phyloP scores from a whole-genome alignment of 306 rosid genomes.

The Ceratonia siliqua region DNA sequence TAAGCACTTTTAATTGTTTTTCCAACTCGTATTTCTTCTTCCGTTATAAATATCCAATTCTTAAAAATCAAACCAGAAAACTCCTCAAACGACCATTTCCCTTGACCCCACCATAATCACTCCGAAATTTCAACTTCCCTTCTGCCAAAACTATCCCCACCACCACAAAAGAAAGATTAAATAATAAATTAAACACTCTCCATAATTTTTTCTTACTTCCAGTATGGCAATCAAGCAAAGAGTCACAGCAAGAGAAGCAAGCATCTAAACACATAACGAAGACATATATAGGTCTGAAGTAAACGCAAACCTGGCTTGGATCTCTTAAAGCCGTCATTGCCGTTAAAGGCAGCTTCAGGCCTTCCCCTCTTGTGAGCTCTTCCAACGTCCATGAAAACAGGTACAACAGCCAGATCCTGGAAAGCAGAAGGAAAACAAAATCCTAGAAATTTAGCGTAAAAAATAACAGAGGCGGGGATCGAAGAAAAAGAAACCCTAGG shows the following conservation, averaged over 20 bases:
- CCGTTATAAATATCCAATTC: not conserved
- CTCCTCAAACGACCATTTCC: too few species aligned
- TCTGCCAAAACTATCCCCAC: not conserved
- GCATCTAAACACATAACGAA: not conserved
- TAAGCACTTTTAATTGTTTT: not conserved
- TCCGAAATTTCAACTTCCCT: not conserved
- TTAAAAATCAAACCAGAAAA: not conserved
- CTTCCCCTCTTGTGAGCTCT: slow-evolving; percentile 68
- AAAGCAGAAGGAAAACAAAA: not conserved
- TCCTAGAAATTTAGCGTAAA: not conserved
- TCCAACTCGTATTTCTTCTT: not conserved
- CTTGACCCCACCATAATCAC: not conserved
- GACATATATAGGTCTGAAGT: not conserved
- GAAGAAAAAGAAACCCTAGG: slow-evolving; percentile 33
- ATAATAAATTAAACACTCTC: not conserved
- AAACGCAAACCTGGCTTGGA: slow-evolving; percentile 56
- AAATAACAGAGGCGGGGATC: not conserved
- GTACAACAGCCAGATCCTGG: not conserved
- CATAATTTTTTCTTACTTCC: not conserved
- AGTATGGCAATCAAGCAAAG: not conserved
- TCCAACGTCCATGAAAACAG: slow-evolving; percentile 47
- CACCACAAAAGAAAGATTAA: too few species aligned
- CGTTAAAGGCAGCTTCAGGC: slow-evolving; percentile 56
- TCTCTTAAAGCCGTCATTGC: slow-evolving; percentile 73
- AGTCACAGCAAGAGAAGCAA: not conserved